Conservation (phyloP, 106 monocot genomes). For the Dactylorhiza incarnata region DNA sequence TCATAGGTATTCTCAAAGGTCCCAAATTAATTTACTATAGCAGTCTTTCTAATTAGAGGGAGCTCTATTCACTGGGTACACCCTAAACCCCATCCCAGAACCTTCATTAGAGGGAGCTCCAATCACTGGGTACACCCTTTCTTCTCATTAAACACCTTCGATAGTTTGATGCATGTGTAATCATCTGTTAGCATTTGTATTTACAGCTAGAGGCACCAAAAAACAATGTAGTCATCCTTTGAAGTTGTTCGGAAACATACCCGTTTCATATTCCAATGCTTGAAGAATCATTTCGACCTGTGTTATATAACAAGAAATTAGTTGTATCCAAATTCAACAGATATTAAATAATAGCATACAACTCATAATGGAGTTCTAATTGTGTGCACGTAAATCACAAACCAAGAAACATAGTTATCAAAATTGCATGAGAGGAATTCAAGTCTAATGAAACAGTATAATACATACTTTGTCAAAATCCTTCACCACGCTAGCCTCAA, state of each 20-base stretch:
- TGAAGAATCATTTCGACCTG: constrained; percentile 91
- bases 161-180: neutral
- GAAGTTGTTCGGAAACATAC: constrained; percentile 17
- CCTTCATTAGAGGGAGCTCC: too few species aligned
- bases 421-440: too few species aligned
- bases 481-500: constrained; percentile 82
- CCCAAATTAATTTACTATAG: too few species aligned
- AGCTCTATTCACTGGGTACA: too few species aligned
- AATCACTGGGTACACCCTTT: too few species aligned
- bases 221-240: neutral
- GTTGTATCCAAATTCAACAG: neutral
- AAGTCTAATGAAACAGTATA: neutral
- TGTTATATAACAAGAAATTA: constrained; percentile 5
- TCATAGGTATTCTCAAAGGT: too few species aligned
- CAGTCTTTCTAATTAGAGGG: too few species aligned
- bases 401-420: too few species aligned
- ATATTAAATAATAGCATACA: neutral
- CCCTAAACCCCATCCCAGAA: too few species aligned
- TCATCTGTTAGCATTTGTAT: neutral
- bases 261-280: constrained; percentile 78
- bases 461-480: constrained; percentile 87
- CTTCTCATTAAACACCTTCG: too few species aligned
- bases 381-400: too few species aligned
- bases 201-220: neutral
- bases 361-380: neutral